These are phyloP conservation scores for Sclerotinia spermophila DNA, from an alignment of 2,329 filamentous ascomycete genomes.

Conservation along the genomic window DNA sequence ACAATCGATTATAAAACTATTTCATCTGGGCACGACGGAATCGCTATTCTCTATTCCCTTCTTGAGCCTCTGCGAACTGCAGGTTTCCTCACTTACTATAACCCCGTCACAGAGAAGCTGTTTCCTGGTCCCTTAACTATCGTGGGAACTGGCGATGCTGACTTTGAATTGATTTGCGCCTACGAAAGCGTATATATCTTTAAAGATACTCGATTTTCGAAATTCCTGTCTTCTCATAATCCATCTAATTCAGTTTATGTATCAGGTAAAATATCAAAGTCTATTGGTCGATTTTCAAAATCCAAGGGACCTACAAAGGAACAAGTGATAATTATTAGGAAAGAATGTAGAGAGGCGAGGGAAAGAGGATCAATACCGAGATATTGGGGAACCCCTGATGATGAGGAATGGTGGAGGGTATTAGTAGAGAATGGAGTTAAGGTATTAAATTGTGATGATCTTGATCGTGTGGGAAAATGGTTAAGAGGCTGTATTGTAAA, in stretches of 20 bases:
- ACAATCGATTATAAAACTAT: slow-evolving; percentile 51
- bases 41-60: slow-evolving; percentile 40
- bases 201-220: slow-evolving; percentile 45
- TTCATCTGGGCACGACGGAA: slow-evolving; percentile 29
- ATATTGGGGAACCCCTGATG: slow-evolving; percentile 43
- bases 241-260: slow-evolving; percentile 33
- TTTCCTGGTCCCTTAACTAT: slow-evolving; percentile 44
- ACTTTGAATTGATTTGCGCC: slow-evolving; percentile 37
- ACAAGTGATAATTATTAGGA: slow-evolving; percentile 29
- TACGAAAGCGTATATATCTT: slow-evolving; percentile 44
- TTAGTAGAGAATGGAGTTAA: slow-evolving; percentile 39
- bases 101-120: slow-evolving; percentile 36
- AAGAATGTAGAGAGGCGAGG: slow-evolving; percentile 36
- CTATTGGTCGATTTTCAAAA: slow-evolving; percentile 24
- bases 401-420: slow-evolving; percentile 42
- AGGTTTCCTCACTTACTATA: slow-evolving; percentile 39
- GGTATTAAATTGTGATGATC: slow-evolving; percentile 43
- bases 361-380: slow-evolving; percentile 40
- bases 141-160: slow-evolving; percentile 48
- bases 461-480: slow-evolving; percentile 10
- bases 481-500: background rate
- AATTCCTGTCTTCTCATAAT: slow-evolving; percentile 13
- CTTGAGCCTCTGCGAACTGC: slow-evolving; percentile 42
- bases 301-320: slow-evolving; percentile 11
- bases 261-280: slow-evolving; percentile 16